These are phyloP conservation scores for Colletotrichum sp. DNA, from an alignment of 2,329 filamentous ascomycete genomes.

Conservation along the genomic window DNA sequence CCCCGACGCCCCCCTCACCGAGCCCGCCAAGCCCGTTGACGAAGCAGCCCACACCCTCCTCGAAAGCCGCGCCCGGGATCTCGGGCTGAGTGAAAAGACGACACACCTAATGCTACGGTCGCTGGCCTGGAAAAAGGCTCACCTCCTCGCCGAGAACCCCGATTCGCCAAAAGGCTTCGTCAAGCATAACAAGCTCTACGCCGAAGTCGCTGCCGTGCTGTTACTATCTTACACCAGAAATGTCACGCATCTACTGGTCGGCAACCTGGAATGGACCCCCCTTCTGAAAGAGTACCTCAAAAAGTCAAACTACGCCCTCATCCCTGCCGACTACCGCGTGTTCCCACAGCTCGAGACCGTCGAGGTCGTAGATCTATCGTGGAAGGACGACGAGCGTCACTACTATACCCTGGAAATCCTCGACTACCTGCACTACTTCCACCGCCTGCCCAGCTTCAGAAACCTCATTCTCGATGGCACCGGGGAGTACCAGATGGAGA, in stretches of 20 bases:
- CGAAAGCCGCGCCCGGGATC: background rate
- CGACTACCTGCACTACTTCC: constrained; percentile 7
- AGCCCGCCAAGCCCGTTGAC: background rate
- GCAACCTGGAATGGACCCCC: background rate
- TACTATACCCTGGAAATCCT: constrained; percentile 7
- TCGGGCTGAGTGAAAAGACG: background rate
- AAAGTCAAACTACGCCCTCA: constrained; percentile 1
- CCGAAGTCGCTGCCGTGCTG: background rate
- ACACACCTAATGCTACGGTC: background rate
- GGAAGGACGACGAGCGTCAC: background rate
- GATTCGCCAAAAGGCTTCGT: background rate
- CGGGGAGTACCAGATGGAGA: background rate
- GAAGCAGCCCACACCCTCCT: background rate
- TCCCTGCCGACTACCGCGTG: background rate
- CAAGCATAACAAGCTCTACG: background rate
- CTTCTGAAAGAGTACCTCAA: background rate
- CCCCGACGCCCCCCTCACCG: background rate
- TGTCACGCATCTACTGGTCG: background rate
- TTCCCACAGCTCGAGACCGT: background rate
- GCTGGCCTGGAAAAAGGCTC: background rate
- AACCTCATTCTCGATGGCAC: constrained; percentile 10
- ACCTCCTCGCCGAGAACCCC: background rate
- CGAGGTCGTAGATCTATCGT: background rate
- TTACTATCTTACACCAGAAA: background rate
- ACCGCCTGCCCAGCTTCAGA: constrained; percentile 6